Conservation (phyloP, 768 basidiomycete genomes). For the Tricholomella constricta region DNA sequence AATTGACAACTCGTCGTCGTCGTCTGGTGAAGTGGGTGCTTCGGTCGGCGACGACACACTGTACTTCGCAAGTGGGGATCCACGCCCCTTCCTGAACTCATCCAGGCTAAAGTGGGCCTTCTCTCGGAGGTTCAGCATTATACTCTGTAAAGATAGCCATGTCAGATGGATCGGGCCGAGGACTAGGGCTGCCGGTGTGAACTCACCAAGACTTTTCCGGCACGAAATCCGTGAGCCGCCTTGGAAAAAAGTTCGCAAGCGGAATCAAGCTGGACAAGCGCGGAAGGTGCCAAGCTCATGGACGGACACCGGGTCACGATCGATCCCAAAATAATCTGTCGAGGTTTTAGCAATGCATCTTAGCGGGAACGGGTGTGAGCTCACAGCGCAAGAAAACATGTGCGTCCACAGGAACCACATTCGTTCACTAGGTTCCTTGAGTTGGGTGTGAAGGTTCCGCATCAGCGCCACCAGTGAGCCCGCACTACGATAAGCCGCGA, state of each 20-base stretch:
- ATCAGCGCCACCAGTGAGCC: slow-evolving; percentile 71
- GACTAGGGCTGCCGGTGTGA: not conserved
- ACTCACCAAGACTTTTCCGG: slow-evolving; percentile 64
- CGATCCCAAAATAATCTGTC: slow-evolving; percentile 70
- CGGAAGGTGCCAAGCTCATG: slow-evolving; percentile 76
- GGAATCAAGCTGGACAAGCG: slow-evolving; percentile 71
- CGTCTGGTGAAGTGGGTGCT: slow-evolving; percentile 45
- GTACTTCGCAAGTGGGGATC: slow-evolving; percentile 43
- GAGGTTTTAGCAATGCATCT: not conserved
- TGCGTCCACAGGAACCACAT: slow-evolving; percentile 67
- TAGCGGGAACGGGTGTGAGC: slow-evolving; percentile 23
- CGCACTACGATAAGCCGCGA: slow-evolving; percentile 73
- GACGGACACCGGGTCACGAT: slow-evolving; percentile 80
- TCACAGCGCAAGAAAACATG: slow-evolving; percentile 68
- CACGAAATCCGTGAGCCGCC: slow-evolving; percentile 65
- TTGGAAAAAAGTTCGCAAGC: slow-evolving; percentile 76
- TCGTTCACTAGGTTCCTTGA: slow-evolving; percentile 63
- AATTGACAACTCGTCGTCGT: slow-evolving; percentile 63
- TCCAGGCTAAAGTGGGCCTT: slow-evolving; percentile 67
- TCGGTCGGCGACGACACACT: slow-evolving; percentile 34
- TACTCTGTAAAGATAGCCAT: slow-evolving; percentile 42
- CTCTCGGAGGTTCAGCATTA: slow-evolving; percentile 64
- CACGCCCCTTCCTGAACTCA: slow-evolving; percentile 62
- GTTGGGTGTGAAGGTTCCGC: slow-evolving; percentile 65
- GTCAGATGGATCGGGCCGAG: not conserved